phyloP scores from a whole-genome alignment of 495 filamentous ascomycete genomes.

The Neurospora sp. region DNA sequence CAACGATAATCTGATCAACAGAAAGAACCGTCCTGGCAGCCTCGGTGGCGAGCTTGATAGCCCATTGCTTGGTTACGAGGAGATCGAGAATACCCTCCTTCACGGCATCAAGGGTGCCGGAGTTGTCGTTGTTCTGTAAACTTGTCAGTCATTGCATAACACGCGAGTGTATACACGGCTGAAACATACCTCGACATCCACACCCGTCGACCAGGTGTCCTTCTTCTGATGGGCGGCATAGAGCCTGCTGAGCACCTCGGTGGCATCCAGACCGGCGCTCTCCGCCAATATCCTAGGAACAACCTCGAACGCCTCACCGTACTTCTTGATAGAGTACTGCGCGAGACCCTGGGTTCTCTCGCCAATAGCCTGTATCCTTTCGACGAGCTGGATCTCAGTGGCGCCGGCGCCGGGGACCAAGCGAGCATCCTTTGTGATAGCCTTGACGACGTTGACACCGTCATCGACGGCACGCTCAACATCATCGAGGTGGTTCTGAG shows the following conservation, averaged over 20 bases:
- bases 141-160: constrained; percentile 4
- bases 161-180: neutral
- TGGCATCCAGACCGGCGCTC: constrained; percentile 89
- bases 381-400: constrained; percentile 89
- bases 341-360: constrained; percentile 87
- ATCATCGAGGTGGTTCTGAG: constrained; percentile 95
- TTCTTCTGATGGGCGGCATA: constrained; percentile 89
- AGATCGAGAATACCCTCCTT: constrained; percentile 90
- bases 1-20: constrained; percentile 98
- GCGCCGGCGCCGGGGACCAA: constrained; percentile 93
- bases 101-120: constrained; percentile 76
- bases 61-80: constrained; percentile 84
- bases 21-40: constrained; percentile 88
- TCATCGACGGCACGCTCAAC: constrained; percentile 96
- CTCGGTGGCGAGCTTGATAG: constrained; percentile 92
- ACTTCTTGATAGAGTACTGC: constrained; percentile 96
- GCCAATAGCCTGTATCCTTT: constrained; percentile 76
- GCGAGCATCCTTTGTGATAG: constrained; percentile 84
- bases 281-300: constrained; percentile 89
- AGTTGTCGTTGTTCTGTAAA: constrained; percentile 54
- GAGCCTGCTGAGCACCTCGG: constrained; percentile 80
- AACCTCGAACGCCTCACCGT: constrained; percentile 94
- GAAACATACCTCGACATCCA: constrained; percentile 72
- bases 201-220: constrained; percentile 78
- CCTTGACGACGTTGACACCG: constrained; percentile 97